Evolutionary conservation across 768 basidiomycete genomes (phyloP).

Genomic region (Suillus fuscotomentosus): DNA sequence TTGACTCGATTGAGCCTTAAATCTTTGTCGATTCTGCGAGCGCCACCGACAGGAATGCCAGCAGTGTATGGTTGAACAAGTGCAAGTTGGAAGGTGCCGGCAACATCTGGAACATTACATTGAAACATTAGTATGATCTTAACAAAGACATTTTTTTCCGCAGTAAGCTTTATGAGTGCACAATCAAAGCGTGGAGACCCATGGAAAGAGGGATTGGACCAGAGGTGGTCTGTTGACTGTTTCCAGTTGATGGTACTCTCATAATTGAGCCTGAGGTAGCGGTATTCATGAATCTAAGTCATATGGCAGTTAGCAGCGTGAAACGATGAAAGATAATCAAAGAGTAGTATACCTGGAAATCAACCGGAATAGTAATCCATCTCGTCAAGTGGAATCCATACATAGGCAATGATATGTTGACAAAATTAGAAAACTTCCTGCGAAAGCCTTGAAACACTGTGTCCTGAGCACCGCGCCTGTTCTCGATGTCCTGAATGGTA

Average conservation of each 20-base stretch:
- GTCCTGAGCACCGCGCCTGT: not conserved
- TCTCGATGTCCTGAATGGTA: not conserved
- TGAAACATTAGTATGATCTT: slow-evolving; percentile 23
- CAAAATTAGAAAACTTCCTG: not conserved
- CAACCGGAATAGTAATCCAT: not conserved
- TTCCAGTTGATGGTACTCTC: slow-evolving; percentile 28
- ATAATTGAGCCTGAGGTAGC: slow-evolving; percentile 27
- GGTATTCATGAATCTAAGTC: slow-evolving; percentile 21
- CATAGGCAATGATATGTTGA: not conserved
- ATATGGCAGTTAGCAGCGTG: not conserved
- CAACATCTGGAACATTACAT: slow-evolving; percentile 10
- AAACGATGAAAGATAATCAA: not conserved
- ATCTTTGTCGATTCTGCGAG: too few relatives aligned
- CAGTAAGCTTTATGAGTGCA: slow-evolving; percentile 20
- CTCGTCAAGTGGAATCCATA: not conserved
- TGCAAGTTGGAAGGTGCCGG: slow-evolving; percentile 10
- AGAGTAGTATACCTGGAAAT: not conserved
- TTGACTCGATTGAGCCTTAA: slow-evolving; percentile 3
- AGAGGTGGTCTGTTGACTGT: slow-evolving; percentile 25
- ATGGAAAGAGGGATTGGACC: slow-evolving; percentile 31
- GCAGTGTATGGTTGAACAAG: slow-evolving; percentile 22
- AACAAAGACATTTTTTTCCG: slow-evolving; percentile 9
- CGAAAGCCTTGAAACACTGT: not conserved
- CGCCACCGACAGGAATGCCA: not conserved
- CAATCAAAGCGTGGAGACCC: slow-evolving; percentile 22